Evolutionary conservation across 2,329 filamentous ascomycete genomes (phyloP).

Genomic region (Magnaporthiopsis poae): DNA sequence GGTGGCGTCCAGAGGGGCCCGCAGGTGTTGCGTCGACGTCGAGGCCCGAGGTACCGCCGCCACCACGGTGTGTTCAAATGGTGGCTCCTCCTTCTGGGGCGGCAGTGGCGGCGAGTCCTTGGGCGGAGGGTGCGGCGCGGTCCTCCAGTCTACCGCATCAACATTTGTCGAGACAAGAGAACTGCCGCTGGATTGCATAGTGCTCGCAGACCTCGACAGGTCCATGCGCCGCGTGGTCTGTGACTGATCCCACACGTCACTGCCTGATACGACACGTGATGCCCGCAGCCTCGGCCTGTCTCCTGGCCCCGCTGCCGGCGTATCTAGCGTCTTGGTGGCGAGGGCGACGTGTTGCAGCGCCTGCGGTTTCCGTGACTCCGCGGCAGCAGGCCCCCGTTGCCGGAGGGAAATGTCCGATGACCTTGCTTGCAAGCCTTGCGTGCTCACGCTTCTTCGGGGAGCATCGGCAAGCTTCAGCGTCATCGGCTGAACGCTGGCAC

Average conservation of each 20-base stretch:
- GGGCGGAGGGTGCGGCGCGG: conserved; percentile 4
- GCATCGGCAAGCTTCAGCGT: neutral
- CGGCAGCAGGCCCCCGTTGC: neutral
- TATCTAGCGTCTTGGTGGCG: neutral
- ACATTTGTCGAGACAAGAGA: neutral
- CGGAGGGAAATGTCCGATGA: neutral
- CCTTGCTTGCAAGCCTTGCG: neutral
- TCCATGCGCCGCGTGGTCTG: neutral
- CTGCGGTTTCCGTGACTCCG: neutral
- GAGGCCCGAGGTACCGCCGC: conserved; percentile 10
- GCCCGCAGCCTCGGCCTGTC: no score
- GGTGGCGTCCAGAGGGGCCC: conserved; percentile 14
- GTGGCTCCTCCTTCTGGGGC: neutral
- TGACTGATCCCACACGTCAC: neutral
- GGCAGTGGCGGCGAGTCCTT: neutral
- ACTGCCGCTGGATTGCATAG: neutral
- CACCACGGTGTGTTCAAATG: conserved; percentile 1
- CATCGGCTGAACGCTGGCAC: neutral
- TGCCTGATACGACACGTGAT: neutral
- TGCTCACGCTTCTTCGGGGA: neutral
- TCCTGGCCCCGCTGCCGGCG: no score
- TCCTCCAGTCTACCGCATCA: neutral
- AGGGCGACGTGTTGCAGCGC: neutral
- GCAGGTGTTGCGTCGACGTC: conserved; percentile 17
- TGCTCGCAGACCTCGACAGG: neutral